These are phyloP conservation scores for Chlorella variabilis DNA, from an alignment of 163 green algal genomes.

Conservation along the genomic window DNA sequence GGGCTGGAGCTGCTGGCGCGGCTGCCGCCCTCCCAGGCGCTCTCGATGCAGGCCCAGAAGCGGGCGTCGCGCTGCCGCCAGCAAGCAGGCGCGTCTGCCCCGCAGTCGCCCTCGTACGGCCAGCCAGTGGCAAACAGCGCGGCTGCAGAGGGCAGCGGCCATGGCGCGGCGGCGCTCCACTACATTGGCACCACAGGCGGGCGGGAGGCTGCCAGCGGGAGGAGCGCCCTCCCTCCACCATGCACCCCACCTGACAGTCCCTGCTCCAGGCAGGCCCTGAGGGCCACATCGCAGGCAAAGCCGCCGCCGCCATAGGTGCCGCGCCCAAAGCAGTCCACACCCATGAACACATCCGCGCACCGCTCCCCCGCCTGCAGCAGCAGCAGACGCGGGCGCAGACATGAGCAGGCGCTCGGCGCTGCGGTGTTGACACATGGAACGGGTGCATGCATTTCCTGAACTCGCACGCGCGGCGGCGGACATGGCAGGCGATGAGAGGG, in stretches of 20 bases:
- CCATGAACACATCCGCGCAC: conserved; percentile 63
- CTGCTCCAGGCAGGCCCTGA: conserved; percentile 24
- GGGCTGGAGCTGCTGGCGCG: not conserved
- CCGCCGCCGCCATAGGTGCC: conserved; percentile 64
- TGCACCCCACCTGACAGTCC: conserved; percentile 20
- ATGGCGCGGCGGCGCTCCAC: not conserved
- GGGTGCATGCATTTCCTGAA: no score
- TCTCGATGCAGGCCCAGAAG: conserved; percentile 57
- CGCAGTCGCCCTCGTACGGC: conserved; percentile 55
- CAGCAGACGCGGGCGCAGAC: not conserved
- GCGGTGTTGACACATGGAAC: not conserved
- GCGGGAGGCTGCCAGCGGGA: not conserved
- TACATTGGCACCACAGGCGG: no score
- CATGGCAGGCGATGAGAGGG: no score
- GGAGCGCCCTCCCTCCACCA: not conserved
- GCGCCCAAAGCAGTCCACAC: conserved; percentile 69
- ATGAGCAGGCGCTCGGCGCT: not conserved
- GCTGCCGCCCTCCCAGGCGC: not conserved
- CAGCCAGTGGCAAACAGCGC: conserved; percentile 70
- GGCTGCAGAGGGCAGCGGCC: conserved; percentile 43
- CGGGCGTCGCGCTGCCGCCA: conserved; percentile 44
- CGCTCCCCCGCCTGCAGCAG: conserved; percentile 30
- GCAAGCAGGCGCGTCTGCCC: not conserved
- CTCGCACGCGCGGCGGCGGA: no score
- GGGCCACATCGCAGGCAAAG: conserved; percentile 44